Base-by-base conservation (phyloP, 306 rosid species). In the Neltuma alba region DNA sequence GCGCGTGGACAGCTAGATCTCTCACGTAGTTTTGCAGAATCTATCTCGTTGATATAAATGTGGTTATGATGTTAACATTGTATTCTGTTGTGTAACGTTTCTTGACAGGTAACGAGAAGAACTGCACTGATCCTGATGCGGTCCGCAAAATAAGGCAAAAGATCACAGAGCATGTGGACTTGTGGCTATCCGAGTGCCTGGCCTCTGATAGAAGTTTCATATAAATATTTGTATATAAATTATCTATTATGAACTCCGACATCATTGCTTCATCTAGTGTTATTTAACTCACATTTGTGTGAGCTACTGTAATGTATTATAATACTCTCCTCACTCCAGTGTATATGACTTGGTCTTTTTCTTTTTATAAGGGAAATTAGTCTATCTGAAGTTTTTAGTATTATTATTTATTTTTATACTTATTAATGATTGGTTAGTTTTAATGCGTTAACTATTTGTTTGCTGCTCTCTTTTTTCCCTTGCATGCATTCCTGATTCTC, bases 121-220 rank as follows among this genome's bases (percentile, higher is more conserved):
- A 92, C 25, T 94, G 98, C 87, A 72, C 91, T 81, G 86, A 89
- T 18, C 94, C 97, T 2, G 98, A 87, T 44, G 93, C 96, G 55
- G 97, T 94, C 60, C 82, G 76, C 79, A 90, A 94, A 87, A 91
- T 86, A 23, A 90, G 98, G 91, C 94, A 89, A 79, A 87, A 94
- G 84, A 85, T 94, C 65, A 80, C 85, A 58, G 94, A 89, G 37
- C 83, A 92, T 73, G 85, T 94, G 50, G 96, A 94, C 79, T 65
- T 94, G 76, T 94, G 98, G 98, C 80, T 94, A 61, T 92, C 97
- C n/a, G 79, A 89, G 82, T 94, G 97, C 75, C 78, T 82, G 34
- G 72, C 70, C 76, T 7, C 68, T 1, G 80, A 82, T 47, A 16
- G 84, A 81, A 74, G 30, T 15, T 83, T 58, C 54, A 76, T 86